Percentiles rank a stretch among this genome's conserved stretches.
These are phyloP conservation scores for Neofusicoccum parvum DNA, from an alignment of 2,329 filamentous ascomycete genomes.

Conservation along the genomic window DNA sequence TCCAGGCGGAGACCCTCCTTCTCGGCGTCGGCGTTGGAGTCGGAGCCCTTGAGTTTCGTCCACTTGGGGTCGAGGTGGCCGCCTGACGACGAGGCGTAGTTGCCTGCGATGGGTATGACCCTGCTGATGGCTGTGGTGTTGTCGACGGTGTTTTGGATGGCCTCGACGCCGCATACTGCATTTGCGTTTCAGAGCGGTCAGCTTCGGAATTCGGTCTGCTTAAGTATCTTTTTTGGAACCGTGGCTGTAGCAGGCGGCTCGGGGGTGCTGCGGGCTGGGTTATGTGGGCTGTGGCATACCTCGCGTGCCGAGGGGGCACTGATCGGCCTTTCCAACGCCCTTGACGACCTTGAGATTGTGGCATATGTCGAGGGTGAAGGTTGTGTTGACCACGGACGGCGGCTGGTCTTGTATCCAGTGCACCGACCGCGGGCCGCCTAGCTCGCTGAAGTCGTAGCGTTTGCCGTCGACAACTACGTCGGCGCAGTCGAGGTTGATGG, in stretches of 20 bases:
- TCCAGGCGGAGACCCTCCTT: constrained; percentile 73
- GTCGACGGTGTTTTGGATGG: constrained; percentile 54
- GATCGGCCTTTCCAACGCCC: constrained; percentile 55
- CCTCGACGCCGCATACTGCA: constrained; percentile 74
- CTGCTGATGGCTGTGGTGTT: constrained; percentile 54
- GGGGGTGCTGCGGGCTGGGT: neutral
- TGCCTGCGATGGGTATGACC: constrained; percentile 74
- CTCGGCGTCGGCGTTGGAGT: constrained; percentile 64
- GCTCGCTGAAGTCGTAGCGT: constrained; percentile 64
- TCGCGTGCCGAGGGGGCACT: constrained; percentile 71
- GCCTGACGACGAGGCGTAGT: constrained; percentile 31
- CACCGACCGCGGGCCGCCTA: constrained; percentile 70
- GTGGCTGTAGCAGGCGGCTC: neutral
- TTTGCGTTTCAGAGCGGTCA: neutral
- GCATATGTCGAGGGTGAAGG: constrained; percentile 82
- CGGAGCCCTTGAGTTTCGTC: constrained; percentile 66
- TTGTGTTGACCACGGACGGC: constrained; percentile 67
- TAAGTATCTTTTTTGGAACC: neutral
- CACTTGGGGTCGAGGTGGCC: constrained; percentile 67
- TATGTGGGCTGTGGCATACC: constrained; percentile 48
- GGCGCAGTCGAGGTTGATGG: constrained; percentile 63
- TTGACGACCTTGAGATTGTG: constrained; percentile 64
- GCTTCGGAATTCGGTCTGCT: neutral
- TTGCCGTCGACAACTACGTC: constrained; percentile 61
- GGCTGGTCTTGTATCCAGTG: constrained; percentile 54